Evolutionary conservation across 2,329 filamentous ascomycete genomes (phyloP), one percentile per base, ranked within the genome.

Genomic region (Pleoardoris graminearum): DNA sequence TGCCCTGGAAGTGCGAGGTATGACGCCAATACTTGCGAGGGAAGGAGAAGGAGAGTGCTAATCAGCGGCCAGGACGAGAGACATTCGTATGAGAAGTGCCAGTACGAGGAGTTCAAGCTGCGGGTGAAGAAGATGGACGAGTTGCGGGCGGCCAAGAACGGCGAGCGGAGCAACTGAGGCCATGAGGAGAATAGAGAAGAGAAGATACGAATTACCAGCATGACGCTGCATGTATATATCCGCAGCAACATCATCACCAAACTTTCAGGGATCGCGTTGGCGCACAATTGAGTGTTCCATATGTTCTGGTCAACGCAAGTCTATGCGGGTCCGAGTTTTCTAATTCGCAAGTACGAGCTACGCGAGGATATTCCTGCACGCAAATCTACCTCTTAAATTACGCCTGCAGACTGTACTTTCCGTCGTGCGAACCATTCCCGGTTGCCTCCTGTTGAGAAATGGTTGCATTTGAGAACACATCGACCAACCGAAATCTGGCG

Each of bases 61-160:
- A 71, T 55, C 3, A 1, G 19, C 10, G 21, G 12, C 54, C 72
- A 97, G 94, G 86, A 91, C 75, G 94, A 99, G 82, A 84, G 94
- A 80, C 94, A 99, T 79, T 88, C 87, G 71, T 99, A 99, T 82
- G 94, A 99, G 76, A 97, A 97, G 77, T 99, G 94, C 85, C 94
- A 99, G 73, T 99, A 99, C 78, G 89, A 89, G 61, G 94, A 97
- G 76, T 99, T 99, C 83, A 96, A 96, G 86, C 91, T 93, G 83
- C 87, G 94, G 53, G 94, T 99, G 61, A 90, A 89, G 71, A 97
- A 96, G 86, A 99, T 99, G 94, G 86, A 97, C 69, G 92, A 99
- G 81, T 79, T 99, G 71, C 85, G 91, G 72, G 92, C 85, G 63
- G 86, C 89, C 55, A 96, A 95, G 84, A 85, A 79, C 53, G 91